Evolutionary conservation across 352 stramenopile species (phyloP), one percentile per base, ranked within the genome.

Genomic region (Globisporangium paroecandrum): DNA sequence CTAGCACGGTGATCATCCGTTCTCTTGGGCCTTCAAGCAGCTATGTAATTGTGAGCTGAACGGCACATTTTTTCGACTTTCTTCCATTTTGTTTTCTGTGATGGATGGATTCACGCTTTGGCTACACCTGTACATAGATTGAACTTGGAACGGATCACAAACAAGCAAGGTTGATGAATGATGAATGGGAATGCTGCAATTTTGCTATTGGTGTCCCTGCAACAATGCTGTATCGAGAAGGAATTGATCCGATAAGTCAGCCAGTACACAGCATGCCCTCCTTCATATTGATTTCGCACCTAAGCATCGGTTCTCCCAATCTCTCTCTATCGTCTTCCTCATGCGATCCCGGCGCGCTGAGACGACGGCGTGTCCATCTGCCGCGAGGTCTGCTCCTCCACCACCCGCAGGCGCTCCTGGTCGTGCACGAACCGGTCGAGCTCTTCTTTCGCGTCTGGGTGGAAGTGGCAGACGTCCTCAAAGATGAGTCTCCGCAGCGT

Each of bases 391-490:
- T 78, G 74, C 22, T 58, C 58, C 47, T 77, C 69, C 13, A 73
- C 58, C 2, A 65, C 70, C 32, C 69, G 75, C 24, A 78, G 71
- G 36, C 68, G 78, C 60, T 83, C 71, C 53, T 89, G 77, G 25
- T 92, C 84, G 20, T 66, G 56, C 41, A 72, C 64, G 57, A 82
- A 90, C 57, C 76, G 64, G 29, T 86, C 74, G 53, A 95, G 71
- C 51, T 95, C 87, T 0, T 71, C 65, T 4, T 67, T 76, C 10
- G 85, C 87, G 46, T 93, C 85, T 0, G 87, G 87, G 51, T 95
- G 87, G 69, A 94, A 95, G 55, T 91, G 73, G 57, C 87, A 95
- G n/a, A 95, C 76, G 49, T 95, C 87, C 59, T 95, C 83, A 68
- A 95, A 93, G 56, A 95, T 93, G 51, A 95, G 82, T 0, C 81